Evolutionary conservation across 83 land plant species (phyloP).

Genomic region (Diphasiastrum complanatum): DNA sequence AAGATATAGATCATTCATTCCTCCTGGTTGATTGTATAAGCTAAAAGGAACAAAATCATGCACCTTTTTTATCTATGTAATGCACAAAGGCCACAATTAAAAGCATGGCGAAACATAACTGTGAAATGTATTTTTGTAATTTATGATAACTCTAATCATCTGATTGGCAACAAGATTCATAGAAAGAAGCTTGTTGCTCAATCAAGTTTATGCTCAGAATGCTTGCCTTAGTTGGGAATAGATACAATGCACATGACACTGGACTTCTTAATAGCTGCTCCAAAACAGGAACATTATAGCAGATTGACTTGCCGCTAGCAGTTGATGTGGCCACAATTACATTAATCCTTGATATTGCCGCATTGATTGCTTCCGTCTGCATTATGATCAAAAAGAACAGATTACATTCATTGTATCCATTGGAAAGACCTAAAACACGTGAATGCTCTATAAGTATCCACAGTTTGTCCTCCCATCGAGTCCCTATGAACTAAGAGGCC

Average conservation of each 20-base stretch:
- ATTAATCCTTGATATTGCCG: constrained; percentile 51
- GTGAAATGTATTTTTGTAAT: not conserved
- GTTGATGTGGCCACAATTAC: constrained; percentile 89
- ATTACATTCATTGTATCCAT: not conserved
- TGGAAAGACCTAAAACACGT: not conserved
- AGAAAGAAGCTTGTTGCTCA: not conserved
- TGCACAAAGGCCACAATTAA: too few relatives aligned
- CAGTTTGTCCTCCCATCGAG: not conserved
- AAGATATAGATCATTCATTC: not conserved
- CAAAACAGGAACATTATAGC: constrained; percentile 91
- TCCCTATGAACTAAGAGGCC: too few relatives aligned
- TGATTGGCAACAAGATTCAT: not conserved
- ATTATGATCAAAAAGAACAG: too few relatives aligned
- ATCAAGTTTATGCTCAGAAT: not conserved
- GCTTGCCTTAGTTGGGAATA: constrained; percentile 91
- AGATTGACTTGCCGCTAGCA: constrained; percentile 96
- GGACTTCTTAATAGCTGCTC: constrained; percentile 46
- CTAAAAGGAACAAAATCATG: not conserved
- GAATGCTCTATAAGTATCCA: constrained; percentile 1
- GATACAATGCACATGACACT: constrained; percentile 72
- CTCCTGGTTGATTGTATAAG: not conserved
- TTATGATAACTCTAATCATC: not conserved
- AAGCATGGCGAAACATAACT: too few relatives aligned
- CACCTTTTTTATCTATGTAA: not conserved
- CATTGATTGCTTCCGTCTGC: constrained; percentile 71